phyloP scores from a whole-genome alignment of 2,329 filamentous ascomycete genomes.

The Penicillium sp. region DNA sequence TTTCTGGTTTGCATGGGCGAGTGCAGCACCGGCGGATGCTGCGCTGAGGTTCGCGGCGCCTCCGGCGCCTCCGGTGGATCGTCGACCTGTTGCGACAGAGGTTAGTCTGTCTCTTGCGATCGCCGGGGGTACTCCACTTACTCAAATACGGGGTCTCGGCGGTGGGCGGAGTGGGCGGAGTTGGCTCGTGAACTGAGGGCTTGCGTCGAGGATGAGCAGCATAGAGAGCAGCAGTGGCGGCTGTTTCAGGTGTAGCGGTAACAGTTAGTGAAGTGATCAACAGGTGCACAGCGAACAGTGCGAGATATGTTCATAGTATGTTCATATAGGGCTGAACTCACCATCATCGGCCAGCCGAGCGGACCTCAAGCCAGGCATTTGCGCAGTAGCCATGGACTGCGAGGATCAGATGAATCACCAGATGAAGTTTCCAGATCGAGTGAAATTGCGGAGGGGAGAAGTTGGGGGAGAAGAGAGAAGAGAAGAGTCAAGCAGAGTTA shows the following conservation, averaged over 20 bases:
- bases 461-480: conserved; percentile 8
- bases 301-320: too few species aligned
- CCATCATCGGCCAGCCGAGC: conserved; percentile 40
- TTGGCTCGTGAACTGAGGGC: conserved; percentile 29
- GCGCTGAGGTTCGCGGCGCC: conserved; percentile 64
- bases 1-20: conserved; percentile 72
- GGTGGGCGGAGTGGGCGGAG: conserved; percentile 16
- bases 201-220: conserved; percentile 51
- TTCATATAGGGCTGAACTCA: conserved; percentile 25
- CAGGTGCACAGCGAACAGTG: conserved; percentile 9
- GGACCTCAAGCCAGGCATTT: conserved; percentile 34
- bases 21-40: conserved; percentile 71
- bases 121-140: conserved; percentile 16
- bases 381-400: conserved; percentile 35
- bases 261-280: too few species aligned
- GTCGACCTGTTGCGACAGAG: conserved; percentile 23
- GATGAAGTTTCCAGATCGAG: neutral
- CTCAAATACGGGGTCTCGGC: conserved; percentile 26
- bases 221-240: conserved; percentile 66
- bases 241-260: conserved; percentile 45
- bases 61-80: conserved; percentile 61
- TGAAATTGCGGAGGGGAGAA: neutral
- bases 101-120: conserved; percentile 1
- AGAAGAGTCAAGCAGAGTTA: neutral
- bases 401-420: neutral